A percentile compares a stretch with the other conserved stretches of the same genome.
Conservation (phyloP, 176 grass and related monocot genomes). For the Zea luxurians region DNA sequence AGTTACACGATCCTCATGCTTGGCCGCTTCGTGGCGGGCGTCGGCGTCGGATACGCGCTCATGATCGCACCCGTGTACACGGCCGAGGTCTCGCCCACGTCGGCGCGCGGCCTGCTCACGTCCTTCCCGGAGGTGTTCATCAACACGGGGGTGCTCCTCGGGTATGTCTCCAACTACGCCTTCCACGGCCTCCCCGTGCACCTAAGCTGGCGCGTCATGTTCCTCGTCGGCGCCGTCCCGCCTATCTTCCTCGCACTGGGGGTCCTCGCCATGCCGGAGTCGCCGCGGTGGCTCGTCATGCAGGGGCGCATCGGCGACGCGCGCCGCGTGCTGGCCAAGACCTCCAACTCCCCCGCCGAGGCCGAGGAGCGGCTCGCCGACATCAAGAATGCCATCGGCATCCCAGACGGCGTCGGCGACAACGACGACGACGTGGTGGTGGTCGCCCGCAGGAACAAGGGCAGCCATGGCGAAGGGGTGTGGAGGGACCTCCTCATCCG, state of each 20-base stretch:
- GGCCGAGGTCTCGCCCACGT: conserved; percentile 70
- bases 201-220: conserved; percentile 77
- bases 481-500: conserved; percentile 67
- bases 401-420: conserved; percentile 36
- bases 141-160: conserved; percentile 70
- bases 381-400: conserved; percentile 61
- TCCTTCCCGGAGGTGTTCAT: conserved; percentile 89
- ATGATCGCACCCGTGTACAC: conserved; percentile 93
- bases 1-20: conserved; percentile 63
- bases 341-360: conserved; percentile 53
- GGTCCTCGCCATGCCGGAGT: conserved; percentile 91
- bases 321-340: conserved; percentile 53
- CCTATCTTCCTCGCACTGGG: conserved; percentile 50
- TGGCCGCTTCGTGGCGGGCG: conserved; percentile 80
- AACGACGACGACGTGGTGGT: conserved; percentile 7
- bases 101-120: conserved; percentile 72
- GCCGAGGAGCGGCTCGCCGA: conserved; percentile 55
- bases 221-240: conserved; percentile 66
- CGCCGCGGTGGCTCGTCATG: conserved; percentile 91
- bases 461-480: conserved; percentile 52
- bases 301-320: conserved; percentile 60
- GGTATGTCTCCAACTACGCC: conserved; percentile 86
- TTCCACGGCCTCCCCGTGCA: conserved; percentile 63
- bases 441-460: not conserved
- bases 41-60: conserved; percentile 79